phyloP scores from a whole-genome alignment of 345 rosid genomes.

The Gynandropsis gynandra region DNA sequence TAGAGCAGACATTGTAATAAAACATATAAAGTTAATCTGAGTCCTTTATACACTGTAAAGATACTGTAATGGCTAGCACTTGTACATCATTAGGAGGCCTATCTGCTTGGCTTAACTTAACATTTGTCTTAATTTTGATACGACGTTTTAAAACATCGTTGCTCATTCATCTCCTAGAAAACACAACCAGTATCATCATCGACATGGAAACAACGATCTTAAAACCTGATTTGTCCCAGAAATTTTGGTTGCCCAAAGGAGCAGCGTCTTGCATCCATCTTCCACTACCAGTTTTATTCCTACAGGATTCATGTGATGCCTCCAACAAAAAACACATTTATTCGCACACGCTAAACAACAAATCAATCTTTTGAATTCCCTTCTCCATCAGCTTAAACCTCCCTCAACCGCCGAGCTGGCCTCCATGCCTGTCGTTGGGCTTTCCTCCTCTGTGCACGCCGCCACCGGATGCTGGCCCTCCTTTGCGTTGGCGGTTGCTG shows the following conservation, averaged over 20 bases:
- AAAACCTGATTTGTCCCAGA: constrained; percentile 83
- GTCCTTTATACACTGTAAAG: constrained; percentile 17
- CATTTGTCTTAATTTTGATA: neutral
- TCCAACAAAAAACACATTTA: no score
- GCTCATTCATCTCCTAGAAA: constrained; percentile 19
- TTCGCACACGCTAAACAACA: no score
- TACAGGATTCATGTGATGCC: no score
- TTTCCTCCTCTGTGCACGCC: no score
- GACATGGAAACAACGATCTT: constrained; percentile 79
- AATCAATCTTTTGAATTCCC: no score
- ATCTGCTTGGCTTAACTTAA: constrained; percentile 8
- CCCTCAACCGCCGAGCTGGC: no score
- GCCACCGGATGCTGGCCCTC: no score
- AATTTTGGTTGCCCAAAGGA: constrained; percentile 41
- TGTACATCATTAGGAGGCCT: neutral
- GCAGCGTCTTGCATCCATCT: constrained; percentile 19
- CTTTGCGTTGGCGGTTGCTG: no score
- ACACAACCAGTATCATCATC: constrained; percentile 66
- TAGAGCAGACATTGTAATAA: constrained; percentile 18
- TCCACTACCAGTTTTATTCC: no score
- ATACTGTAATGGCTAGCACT: neutral
- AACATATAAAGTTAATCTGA: constrained; percentile 2
- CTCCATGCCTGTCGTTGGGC: no score
- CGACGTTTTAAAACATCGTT: neutral
- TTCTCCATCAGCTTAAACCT: no score